phyloP scores from a whole-genome alignment of 2,329 filamentous ascomycete genomes.

The Fusarium foetens region DNA sequence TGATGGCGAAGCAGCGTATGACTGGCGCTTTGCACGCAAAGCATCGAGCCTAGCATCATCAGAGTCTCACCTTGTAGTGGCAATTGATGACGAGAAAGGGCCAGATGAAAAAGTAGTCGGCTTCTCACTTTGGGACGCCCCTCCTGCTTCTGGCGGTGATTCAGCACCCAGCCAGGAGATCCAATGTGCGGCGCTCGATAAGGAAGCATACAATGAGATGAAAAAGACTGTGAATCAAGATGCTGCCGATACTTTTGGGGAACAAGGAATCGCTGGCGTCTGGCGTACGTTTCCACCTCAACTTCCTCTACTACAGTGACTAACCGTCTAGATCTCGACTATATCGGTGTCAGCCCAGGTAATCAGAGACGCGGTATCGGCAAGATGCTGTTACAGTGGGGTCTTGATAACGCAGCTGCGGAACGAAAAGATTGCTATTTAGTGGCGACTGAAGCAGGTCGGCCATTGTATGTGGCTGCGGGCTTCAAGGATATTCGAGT shows the following conservation, averaged over 20 bases:
- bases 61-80: background rate
- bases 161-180: background rate
- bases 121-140: conserved; percentile 13
- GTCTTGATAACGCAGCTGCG: background rate
- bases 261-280: conserved; percentile 3
- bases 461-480: background rate
- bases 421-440: conserved; percentile 14
- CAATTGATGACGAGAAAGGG: background rate
- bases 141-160: background rate
- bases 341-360: conserved; percentile 2
- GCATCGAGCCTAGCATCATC: background rate
- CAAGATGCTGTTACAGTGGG: conserved; percentile 1
- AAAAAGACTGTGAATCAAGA: conserved; percentile 9
- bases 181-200: conserved; percentile 8
- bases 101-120: background rate
- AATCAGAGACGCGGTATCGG: conserved; percentile 16
- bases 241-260: background rate
- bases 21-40: conserved; percentile 18
- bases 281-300: background rate
- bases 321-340: conserved; percentile 10
- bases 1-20: conserved; percentile 19
- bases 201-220: background rate
- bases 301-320: background rate
- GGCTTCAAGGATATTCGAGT: conserved; percentile 5
- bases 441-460: conserved; percentile 8